Base-by-base conservation (phyloP, 495 filamentous ascomycete genomes). In the Penicillium maclennaniae region DNA sequence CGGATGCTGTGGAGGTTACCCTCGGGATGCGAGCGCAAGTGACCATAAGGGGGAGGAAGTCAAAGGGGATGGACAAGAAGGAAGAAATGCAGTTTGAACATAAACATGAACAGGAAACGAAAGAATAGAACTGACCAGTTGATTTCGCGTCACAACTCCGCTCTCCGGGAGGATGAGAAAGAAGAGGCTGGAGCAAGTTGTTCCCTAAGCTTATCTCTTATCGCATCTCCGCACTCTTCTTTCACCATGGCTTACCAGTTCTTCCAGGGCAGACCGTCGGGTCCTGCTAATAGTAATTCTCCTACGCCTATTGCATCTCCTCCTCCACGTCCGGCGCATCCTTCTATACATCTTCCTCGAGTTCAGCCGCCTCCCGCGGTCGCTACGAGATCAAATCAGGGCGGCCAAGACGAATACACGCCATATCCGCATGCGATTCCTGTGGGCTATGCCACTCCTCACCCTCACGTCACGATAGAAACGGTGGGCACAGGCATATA, bases 401-500 rank as follows among this genome's bases (percentile, higher is more conserved):
- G 48, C 34, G 61, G 56, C 43, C 62, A 69, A 42, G 43, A 67
- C 28, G 47, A 58, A 20, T 70, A 70, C 45, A 45, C 68, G n/a
- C 69, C 72, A 12, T 77, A 69, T 49, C 63, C 65, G 31, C 61
- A 64, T 49, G 50, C 60, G 8, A 63, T 67, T 49, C 49, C 60
- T 21, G 47, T 60, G n/a, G 58, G 63, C 43, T 62, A 69, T 62
- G 43, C 60, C 55, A 66, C 63, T 59, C 60, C 67, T 27, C 71
- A 76, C 39, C 68, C 75, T 16, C 62, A 75, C 45, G 68, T 74
- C 50, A 81, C 77, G 19, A 81, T 91, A 55, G 77, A 82, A 10
- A 72, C 78, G 2, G 75, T 89, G 51, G 73, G 70, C 12, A 71
- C 79, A 5, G 72, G 74, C 83, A 91, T 68, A 75, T 96, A 51